Evolutionary conservation across 2,329 filamentous ascomycete genomes (phyloP).

Genomic region (Aspergillus proliferans): DNA sequence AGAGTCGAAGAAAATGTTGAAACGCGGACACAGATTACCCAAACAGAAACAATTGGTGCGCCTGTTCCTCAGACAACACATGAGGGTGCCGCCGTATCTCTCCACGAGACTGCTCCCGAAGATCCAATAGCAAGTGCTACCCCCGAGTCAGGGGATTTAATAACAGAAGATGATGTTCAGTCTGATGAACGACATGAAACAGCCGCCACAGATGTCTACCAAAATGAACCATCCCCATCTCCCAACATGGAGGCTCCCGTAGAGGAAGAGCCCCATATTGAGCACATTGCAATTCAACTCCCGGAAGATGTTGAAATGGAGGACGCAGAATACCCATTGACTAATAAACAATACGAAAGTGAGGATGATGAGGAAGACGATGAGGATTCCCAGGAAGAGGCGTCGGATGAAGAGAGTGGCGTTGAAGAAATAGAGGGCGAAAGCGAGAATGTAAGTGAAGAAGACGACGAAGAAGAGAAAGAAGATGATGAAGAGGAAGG

Average conservation of each 20-base stretch:
- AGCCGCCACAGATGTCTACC: not conserved
- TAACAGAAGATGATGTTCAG: not conserved
- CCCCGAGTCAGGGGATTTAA: not conserved
- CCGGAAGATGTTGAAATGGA: not conserved
- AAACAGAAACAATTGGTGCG: not conserved
- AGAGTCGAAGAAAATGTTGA: too few relatives aligned
- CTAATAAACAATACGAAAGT: not conserved
- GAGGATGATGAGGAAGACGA: not conserved
- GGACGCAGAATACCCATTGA: conserved; percentile 1
- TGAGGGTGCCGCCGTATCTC: not conserved
- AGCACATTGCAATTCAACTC: not conserved
- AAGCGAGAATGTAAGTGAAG: conserved; percentile 1
- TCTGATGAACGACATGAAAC: not conserved
- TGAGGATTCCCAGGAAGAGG: conserved; percentile 4
- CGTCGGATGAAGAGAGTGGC: conserved; percentile 7
- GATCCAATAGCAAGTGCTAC: not conserved
- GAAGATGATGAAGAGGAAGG: not conserved
- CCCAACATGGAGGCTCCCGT: not conserved
- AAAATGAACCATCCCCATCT: not conserved
- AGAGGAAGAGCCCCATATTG: not conserved
- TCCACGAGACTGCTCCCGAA: not conserved
- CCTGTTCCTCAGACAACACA: not conserved
- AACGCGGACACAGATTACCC: not conserved
- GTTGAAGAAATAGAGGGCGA: conserved; percentile 1
- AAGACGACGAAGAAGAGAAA: conserved; percentile 8